Percentiles rank a stretch among this genome's conserved stretches.
Evolutionary conservation across 805 yeast genomes (phyloP).

Genomic region (Cyberlindnera mississippiensis): DNA sequence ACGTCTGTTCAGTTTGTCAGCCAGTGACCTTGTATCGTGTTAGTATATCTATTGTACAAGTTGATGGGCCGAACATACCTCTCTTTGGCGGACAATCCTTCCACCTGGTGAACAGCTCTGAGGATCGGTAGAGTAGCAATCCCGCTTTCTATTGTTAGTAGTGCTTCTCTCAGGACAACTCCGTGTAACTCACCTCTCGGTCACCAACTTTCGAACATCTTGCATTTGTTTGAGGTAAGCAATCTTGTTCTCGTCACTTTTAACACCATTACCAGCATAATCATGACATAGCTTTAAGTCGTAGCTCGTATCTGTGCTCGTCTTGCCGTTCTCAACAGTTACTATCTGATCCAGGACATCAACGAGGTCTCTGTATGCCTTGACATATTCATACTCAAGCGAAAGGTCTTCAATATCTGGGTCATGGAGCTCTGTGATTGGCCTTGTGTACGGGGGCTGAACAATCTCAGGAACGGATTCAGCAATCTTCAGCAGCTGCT

Average conservation of each 20-base stretch:
- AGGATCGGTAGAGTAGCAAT: constrained; percentile 20
- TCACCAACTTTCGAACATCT: constrained; percentile 14
- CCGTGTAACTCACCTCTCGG: too few species aligned
- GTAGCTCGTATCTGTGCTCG: background rate
- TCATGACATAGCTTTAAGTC: constrained; percentile 5
- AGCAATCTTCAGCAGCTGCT: background rate
- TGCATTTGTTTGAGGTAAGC: constrained; percentile 10
- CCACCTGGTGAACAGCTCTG: constrained; percentile 26
- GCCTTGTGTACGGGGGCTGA: constrained; percentile 1
- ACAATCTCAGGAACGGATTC: constrained; percentile 3
- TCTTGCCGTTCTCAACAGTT: constrained; percentile 7
- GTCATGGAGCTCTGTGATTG: background rate
- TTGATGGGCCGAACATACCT: constrained; percentile 6
- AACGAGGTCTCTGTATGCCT: constrained; percentile 12
- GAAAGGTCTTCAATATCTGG: background rate
- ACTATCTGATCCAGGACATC: constrained; percentile 11
- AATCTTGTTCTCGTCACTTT: constrained; percentile 8
- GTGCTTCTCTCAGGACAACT: too few species aligned
- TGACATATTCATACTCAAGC: constrained; percentile 15
- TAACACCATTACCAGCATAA: constrained; percentile 2
- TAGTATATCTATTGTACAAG: constrained; percentile 4
- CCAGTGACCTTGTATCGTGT: constrained; percentile 6
- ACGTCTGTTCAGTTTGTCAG: constrained; percentile 3
- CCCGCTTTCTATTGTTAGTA: too few species aligned
- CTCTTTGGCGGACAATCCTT: constrained; percentile 21